phyloP scores from a whole-genome alignment of 306 rosid species.

The Vigna angularis region DNA sequence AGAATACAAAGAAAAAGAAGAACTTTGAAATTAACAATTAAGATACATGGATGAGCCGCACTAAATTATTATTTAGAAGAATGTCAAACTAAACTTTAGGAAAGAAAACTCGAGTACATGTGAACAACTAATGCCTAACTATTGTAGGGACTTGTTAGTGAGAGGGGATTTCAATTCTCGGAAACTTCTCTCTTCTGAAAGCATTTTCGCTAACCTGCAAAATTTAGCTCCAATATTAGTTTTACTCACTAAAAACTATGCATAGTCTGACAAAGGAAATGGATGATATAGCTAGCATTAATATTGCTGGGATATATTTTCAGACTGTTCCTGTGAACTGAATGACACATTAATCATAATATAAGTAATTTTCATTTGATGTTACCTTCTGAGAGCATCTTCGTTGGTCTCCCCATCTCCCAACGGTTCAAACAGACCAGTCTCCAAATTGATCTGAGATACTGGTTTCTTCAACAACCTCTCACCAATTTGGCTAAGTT shows the following conservation, averaged over 20 bases:
- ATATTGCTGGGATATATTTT: not conserved
- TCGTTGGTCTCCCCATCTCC: constrained; percentile 47
- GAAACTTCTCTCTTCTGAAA: constrained; percentile 58
- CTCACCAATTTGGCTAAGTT: constrained; percentile 47
- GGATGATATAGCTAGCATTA: not conserved
- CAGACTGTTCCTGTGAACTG: not conserved
- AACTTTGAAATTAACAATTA: not conserved
- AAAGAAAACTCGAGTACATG: not conserved
- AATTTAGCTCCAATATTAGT: not conserved
- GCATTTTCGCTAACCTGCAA: constrained; percentile 59
- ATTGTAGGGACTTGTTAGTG: constrained; percentile 10
- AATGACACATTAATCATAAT: not conserved
- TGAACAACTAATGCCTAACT: not conserved
- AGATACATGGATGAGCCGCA: not conserved
- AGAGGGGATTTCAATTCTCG: constrained; percentile 60
- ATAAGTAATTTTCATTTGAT: not conserved
- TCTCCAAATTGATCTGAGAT: constrained; percentile 46
- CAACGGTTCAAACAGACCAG: constrained; percentile 24
- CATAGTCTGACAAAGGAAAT: not conserved
- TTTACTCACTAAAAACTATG: not conserved
- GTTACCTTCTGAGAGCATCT: constrained; percentile 52
- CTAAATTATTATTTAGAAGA: not conserved
- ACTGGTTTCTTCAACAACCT: constrained; percentile 51
- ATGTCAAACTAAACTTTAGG: too few species aligned
- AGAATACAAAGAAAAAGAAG: too few species aligned